phyloP scores from a whole-genome alignment of 2,329 filamentous ascomycete genomes.

The Ascochyta lentis region DNA sequence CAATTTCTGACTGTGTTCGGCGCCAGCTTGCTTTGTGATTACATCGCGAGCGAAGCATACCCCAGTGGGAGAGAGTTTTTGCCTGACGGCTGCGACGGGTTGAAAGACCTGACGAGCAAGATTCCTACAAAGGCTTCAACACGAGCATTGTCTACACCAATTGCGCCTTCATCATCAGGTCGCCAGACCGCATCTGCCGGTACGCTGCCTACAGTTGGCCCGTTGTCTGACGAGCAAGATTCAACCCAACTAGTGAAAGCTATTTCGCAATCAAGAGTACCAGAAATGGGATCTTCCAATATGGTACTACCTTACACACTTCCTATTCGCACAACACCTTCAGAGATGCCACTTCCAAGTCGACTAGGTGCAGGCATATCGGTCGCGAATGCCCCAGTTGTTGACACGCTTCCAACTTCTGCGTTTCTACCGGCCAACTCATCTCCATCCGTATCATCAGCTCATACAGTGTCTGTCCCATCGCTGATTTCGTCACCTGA shows the following conservation, averaged over 20 bases:
- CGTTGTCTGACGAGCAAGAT: neutral
- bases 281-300: neutral
- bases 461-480: too few species aligned
- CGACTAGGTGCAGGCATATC: too few species aligned
- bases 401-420: too few species aligned
- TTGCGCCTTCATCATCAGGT: neutral
- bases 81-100: neutral
- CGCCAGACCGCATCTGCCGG: neutral
- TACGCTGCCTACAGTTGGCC: neutral
- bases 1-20: slow-evolving; percentile 3
- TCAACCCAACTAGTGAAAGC: too few species aligned
- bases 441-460: too few species aligned
- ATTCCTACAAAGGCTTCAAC: neutral
- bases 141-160: neutral
- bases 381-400: too few species aligned
- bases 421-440: too few species aligned
- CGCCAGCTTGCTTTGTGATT: slow-evolving; percentile 5
- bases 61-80: neutral
- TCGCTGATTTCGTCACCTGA: too few species aligned
- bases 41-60: slow-evolving; percentile 3
- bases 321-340: too few species aligned
- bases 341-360: too few species aligned
- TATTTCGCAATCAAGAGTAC: too few species aligned
- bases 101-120: neutral
- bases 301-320: neutral